A percentile compares a stretch with the other conserved stretches of the same genome.
Conservation (phyloP, 257 asterid species). For the Knoxia roxburghii region DNA sequence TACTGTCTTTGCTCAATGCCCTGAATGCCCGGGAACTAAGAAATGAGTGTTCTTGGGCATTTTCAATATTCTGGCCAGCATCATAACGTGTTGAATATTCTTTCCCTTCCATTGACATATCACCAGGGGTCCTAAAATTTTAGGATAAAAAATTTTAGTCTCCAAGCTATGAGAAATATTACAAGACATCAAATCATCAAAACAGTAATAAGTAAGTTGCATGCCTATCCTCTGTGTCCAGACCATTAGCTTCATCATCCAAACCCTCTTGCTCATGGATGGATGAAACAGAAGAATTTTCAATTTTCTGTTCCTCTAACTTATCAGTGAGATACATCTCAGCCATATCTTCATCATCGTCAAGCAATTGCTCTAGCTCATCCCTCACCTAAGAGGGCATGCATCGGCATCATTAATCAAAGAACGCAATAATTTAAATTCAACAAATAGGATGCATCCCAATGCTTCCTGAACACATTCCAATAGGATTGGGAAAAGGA, state of each 20-base stretch:
- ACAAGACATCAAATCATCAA: background rate
- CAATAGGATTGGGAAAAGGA: too few relatives aligned
- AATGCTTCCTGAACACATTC: too few relatives aligned
- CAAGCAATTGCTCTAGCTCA: constrained; percentile 88
- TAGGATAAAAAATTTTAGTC: constrained; percentile 1
- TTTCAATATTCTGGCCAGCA: constrained; percentile 37
- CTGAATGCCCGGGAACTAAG: constrained; percentile 23
- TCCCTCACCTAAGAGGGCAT: constrained; percentile 76
- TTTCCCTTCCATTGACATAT: constrained; percentile 43
- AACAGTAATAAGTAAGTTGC: constrained; percentile 15
- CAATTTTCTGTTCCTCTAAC: constrained; percentile 51
- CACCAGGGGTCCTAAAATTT: constrained; percentile 47
- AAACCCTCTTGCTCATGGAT: constrained; percentile 47
- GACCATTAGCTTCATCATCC: constrained; percentile 39
- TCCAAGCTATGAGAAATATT: constrained; percentile 7
- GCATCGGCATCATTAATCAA: background rate
- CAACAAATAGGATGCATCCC: background rate
- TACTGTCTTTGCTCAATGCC: constrained; percentile 71
- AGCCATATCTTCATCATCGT: constrained; percentile 94
- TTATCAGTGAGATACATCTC: constrained; percentile 92
- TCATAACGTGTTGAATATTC: constrained; percentile 37
- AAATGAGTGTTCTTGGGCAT: constrained; percentile 38
- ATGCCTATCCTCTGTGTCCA: constrained; percentile 50
- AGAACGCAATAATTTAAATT: background rate
- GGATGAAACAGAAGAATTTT: constrained; percentile 49